phyloP scores from a whole-genome alignment of 192 early-diverging fungal genomes.

The Backusella luteola region DNA sequence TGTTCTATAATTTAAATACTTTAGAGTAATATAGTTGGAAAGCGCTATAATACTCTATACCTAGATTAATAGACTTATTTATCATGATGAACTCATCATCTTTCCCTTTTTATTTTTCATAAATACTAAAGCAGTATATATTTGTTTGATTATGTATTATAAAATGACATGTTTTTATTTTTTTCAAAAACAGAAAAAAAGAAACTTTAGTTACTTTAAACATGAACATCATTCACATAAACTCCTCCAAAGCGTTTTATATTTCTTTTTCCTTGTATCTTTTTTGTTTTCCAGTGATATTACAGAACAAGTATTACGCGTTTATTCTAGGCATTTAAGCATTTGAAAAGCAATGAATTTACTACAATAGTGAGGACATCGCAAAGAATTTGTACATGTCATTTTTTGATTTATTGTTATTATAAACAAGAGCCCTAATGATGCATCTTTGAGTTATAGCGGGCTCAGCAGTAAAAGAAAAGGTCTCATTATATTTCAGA shows the following conservation, averaged over 20 bases:
- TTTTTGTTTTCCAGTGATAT: background rate
- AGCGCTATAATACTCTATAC: background rate
- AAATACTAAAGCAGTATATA: background rate
- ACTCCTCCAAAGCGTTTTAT: background rate
- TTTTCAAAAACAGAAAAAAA: background rate
- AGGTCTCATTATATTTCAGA: background rate
- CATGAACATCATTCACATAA: background rate
- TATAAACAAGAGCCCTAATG: background rate
- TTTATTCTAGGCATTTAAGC: background rate
- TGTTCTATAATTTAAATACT: background rate
- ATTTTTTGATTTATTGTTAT: no score
- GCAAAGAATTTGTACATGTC: no score
- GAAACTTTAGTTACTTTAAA: constrained; percentile 8
- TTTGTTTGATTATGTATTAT: background rate
- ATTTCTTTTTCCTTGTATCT: background rate
- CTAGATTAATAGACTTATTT: no score
- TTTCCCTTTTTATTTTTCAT: background rate
- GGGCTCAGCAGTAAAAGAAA: background rate
- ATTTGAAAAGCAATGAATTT: no score
- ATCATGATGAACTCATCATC: background rate
- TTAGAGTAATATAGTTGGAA: background rate
- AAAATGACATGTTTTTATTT: background rate
- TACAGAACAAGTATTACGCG: background rate
- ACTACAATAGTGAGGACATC: no score
- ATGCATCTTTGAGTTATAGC: background rate